Base-by-base conservation (phyloP, 331 rosid species). In the Rhamnella rubrinervis region DNA sequence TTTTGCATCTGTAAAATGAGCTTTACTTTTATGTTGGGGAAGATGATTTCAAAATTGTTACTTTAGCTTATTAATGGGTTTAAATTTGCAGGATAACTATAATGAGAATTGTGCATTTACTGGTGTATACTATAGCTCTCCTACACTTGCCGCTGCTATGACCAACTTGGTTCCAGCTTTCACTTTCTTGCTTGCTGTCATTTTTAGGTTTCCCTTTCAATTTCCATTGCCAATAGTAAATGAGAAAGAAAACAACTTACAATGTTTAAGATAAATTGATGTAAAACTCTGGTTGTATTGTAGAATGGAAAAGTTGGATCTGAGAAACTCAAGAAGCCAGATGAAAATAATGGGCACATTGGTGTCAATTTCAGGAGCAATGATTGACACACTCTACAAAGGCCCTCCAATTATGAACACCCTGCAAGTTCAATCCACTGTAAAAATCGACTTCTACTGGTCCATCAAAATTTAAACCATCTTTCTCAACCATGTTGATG, bases 81-180 rank as follows among this genome's bases (percentile, higher is more conserved):
- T 31, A 31, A 31, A 31, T 4, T 71, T 67, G 79, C 81, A 89
- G 96, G 71, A 83, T 86, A 70, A 83, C 96, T 65, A 40, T 86
- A 17, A 80, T 79, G 90, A 89, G 87, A 86, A 85, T 76, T 89
- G 90, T 77, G 85, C 73, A 37, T 81, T 85, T 76, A 62, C 82
- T 14, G 96, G 87, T 17, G 75, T 89, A 71, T 76, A 63, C 79
- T 89, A 89, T 46, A 89, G 92, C 71, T 89, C 92, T 46, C 88
- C 92, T 20, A 83, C 96, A 23, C 92, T 86, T 75, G 92, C 82
- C 58, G 83, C 92, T 76, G 92, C 96, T 64, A 74, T 85, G 85
- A 77, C 79, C 88, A 89, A 85, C 77, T 64, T 85, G 64, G 50
- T 80, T 55, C 96, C 96, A 1, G 92, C 96, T 50, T 65, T 89